Evolutionary conservation across 768 basidiomycete genomes (phyloP), one percentile per base, ranked within the genome.

Genomic region (Thelephora ganbajun): DNA sequence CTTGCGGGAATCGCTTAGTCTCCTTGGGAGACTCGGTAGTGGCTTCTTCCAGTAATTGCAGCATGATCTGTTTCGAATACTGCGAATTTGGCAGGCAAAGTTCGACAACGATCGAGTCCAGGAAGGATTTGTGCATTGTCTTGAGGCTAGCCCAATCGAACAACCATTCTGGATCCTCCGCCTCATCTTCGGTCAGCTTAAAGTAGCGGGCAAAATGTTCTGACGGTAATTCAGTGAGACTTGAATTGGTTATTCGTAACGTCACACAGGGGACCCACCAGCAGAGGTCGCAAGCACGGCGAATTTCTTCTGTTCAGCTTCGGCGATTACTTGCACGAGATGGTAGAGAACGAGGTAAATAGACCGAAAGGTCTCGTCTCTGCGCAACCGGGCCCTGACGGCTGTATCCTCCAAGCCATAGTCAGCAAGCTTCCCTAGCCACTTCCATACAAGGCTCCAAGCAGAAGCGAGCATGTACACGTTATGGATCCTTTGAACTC

Each of bases 71-170:
- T 57, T 73, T 76, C 4, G 84, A 80, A 61, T 83, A 84, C 0
- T 69, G 67, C 2, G 79, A 78, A 43, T 69, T 65, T 5, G 88
- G 87, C 52, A 90, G 80, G 56, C 80, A 84, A 5, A 91, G 63
- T 58, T 91, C 88, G 50, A 90, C 74, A 51, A 91, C 74, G 49
- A 89, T 83, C 0, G 84, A 86, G 61, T 89, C 87, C 44, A 89
- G 62, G 64, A 87, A 88, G 3, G 88, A 90, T 54, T 72, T 71
- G 54, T 82, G 77, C 18, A 80, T 79, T 26, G 69, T 69, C 54
- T 76, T 75, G 51, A 85, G 61, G 45, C 71, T 71, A 6, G 52
- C 64, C 75, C 75, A 80, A 54, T 84, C 79, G 59, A 91, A 89
- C 11, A 72, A 64, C 39, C 78, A 68, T 51, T 77, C 76, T 11